Evolutionary conservation across 352 stramenopile species (phyloP).

Genomic region (Phytophthora vignae): DNA sequence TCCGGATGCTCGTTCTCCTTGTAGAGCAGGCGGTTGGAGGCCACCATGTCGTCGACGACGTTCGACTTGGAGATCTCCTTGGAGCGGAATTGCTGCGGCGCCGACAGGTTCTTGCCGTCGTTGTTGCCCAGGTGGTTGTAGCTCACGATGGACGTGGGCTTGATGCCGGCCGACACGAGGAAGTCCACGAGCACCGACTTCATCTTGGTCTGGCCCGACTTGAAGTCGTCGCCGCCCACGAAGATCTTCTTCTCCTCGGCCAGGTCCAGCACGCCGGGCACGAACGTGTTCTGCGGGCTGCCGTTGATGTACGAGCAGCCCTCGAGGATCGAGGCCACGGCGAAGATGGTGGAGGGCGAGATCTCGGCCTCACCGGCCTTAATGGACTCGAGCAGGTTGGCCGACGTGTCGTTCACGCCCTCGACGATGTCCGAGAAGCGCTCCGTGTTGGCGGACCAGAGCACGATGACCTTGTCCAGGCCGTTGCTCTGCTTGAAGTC

Average conservation of each 20-base stretch:
- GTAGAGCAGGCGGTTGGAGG: slow-evolving; percentile 98
- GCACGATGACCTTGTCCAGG: slow-evolving; percentile 98
- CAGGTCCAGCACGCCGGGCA: slow-evolving; percentile 97
- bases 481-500: slow-evolving; percentile 96
- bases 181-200: slow-evolving; percentile 99
- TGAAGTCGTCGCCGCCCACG: slow-evolving; percentile 99
- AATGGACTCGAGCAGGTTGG: slow-evolving; percentile 97
- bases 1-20: slow-evolving; percentile 98
- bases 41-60: slow-evolving; percentile 99
- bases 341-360: slow-evolving; percentile 98
- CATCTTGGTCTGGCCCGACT: slow-evolving; percentile 99
- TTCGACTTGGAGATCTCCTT: slow-evolving; percentile 99
- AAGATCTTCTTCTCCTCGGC: slow-evolving; percentile 96
- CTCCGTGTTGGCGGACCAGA: slow-evolving; percentile 99
- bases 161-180: slow-evolving; percentile 98
- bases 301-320: slow-evolving; percentile 99
- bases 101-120: slow-evolving; percentile 99
- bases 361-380: slow-evolving; percentile 95
- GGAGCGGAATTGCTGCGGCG: slow-evolving; percentile 98
- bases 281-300: slow-evolving; percentile 99
- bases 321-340: slow-evolving; percentile 98
- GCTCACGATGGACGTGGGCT: slow-evolving; percentile 98
- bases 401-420: slow-evolving; percentile 98
- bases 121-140: slow-evolving; percentile 99
- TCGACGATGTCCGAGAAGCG: slow-evolving; percentile 97